Base-by-base conservation (phyloP, 2,329 filamentous ascomycete species). In the Colletotrichum orbiculare region DNA sequence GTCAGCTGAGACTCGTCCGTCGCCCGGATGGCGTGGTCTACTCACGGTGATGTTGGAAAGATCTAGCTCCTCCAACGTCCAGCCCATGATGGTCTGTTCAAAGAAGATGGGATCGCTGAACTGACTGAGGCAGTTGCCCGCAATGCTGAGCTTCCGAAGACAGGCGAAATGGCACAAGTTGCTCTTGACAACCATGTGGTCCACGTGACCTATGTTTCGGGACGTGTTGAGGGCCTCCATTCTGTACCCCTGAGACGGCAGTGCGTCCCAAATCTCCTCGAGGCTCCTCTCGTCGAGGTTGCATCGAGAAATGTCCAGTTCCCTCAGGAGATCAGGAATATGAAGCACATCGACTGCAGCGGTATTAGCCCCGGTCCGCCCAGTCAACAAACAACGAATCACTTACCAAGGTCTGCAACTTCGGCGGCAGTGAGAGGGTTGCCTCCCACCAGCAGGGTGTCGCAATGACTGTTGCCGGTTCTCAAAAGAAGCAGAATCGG, bases 31-130 rank as follows among this genome's bases (percentile, higher is more conserved):
- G 8, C 11, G 13, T 41, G n/a, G 25, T 11, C 33, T 25, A 69
- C 78, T 67, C 72, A 85, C 82, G 75, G 82, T 81, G 73, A 84
- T 86, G 6, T 82, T 81, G 3, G 85, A 87, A 35, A 88, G 73
- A 67, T 87, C 81, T 13, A 88, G 73, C 62, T 85, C 83, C 69
- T 86, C 81, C 33, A 88, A 75, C n/a, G 75, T 75, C 78, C 82
- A 83, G 15, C 74, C 70, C 45, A 76, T 69, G 48, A 85, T 73
- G 8, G 77, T 73, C 54, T 79, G 78, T 63, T 82, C 72, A 56
- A 84, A 76, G 35, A 87, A 80, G 3, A 87, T 72, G 2, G 83
- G 78, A 12, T 77, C 77, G 3, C 80, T 79, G 1, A 79, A 72
- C 33, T 78, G 72, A 12, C 84, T 79, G 39, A 83, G 81, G 13